Percentiles rank a stretch among this genome's conserved stretches.
phyloP scores from a whole-genome alignment of 148 eudicot genomes.

The Amaranthus cruentus region DNA sequence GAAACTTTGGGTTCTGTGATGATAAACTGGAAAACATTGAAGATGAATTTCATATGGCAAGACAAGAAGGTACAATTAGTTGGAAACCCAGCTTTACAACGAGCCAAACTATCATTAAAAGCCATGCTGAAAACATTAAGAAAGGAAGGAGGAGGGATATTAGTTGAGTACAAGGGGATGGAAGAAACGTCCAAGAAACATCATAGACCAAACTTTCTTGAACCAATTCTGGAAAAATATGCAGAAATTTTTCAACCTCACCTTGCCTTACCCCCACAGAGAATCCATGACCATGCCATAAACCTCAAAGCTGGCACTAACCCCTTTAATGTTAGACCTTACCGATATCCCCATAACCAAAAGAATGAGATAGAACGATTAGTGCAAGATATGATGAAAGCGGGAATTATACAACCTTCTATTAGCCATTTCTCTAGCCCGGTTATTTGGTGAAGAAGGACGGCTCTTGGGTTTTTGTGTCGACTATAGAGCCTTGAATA shows the following conservation, averaged over 20 bases:
- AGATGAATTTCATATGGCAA: neutral
- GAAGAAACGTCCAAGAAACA: neutral
- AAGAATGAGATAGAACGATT: neutral
- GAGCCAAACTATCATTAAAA: neutral
- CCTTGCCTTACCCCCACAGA: neutral
- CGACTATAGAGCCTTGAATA: too few relatives aligned
- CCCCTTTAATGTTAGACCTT: neutral
- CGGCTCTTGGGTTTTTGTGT: too few relatives aligned
- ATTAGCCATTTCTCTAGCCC: neutral
- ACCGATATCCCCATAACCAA: neutral
- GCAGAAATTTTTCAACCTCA: neutral
- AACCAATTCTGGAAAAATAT: neutral
- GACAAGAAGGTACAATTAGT: neutral
- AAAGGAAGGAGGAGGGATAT: neutral
- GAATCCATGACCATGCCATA: neutral
- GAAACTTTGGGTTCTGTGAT: neutral
- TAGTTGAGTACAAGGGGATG: neutral
- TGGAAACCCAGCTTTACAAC: neutral
- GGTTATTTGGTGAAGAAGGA: too few relatives aligned
- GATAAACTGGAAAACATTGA: neutral
- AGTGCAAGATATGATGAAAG: neutral
- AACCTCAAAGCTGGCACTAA: neutral
- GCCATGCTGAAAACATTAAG: neutral
- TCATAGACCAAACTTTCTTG: neutral
- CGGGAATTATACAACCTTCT: neutral